Evolutionary conservation across 1,139 yeast species (phyloP), one percentile per base, ranked within the genome.

Genomic region (Taphrina betulina): DNA sequence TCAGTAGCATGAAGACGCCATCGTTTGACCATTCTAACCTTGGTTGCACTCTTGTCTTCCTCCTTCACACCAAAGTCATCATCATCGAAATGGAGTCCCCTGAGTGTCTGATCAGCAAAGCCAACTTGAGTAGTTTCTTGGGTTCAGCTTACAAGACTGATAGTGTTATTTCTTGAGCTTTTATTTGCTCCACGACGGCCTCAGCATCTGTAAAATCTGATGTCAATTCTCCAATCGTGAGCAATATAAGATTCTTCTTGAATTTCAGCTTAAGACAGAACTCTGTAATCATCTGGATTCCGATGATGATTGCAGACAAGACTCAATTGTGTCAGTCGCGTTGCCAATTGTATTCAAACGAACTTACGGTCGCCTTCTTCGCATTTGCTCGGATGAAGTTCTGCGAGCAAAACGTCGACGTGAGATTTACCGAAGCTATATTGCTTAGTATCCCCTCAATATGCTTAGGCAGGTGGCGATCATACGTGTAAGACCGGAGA

Each of bases 171-270:
- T 60, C 57, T 12, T 57, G 43, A 5, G 48, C 29, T 24, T 44
- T 53, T 67, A 65, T 35, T 22, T 57, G 59, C 5, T 53, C 54
- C 2, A 58, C 57, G 3, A 65, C 60, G 12, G 40, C 57, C n/a
- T 41, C 59, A 12, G 37, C 19, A 19, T 60, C 65, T 8, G 51
- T 61, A 42, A 61, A 57, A 19, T 61, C 60, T 23, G 60, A 52
- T 3, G 23, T 20, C 12, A 64, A 62, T 17, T 64, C 56, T 19
- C 70, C 77, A 59, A 75, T 74, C 8, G 84, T 75, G 17, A 80
- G 66, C 3, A 82, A 69, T 31, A 77, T 72, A 28, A 82, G 66
- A 61, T 68, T 71, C 61, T 68, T 70, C 37, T 62, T 60, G 60
- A 68, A 67, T 61, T 73, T 74, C 35, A 70, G 65, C 29, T 66